These are phyloP conservation scores for Thalassiosira allenii DNA, from an alignment of 352 stramenopile genomes.

Conservation along the genomic window DNA sequence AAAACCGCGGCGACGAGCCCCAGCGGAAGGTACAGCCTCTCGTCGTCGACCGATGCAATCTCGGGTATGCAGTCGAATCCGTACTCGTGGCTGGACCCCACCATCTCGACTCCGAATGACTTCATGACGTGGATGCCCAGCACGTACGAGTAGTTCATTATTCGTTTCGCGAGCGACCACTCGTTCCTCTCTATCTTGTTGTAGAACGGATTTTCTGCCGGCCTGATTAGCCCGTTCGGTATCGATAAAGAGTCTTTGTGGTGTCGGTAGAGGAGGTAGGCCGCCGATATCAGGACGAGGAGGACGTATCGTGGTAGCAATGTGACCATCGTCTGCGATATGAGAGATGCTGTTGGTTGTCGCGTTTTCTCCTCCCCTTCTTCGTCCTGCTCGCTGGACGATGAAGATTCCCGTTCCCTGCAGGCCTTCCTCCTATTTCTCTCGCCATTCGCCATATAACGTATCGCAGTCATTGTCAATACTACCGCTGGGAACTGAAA, in stretches of 20 bases:
- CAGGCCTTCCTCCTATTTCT: no score
- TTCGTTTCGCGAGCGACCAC: constrained; percentile 33
- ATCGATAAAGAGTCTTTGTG: constrained; percentile 71
- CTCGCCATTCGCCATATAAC: constrained; percentile 47
- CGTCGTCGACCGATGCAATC: constrained; percentile 60
- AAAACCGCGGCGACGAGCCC: constrained; percentile 35
- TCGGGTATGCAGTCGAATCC: constrained; percentile 78
- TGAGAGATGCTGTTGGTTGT: constrained; percentile 7
- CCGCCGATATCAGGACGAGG: constrained; percentile 28
- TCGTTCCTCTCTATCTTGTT: constrained; percentile 51
- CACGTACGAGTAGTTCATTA: constrained; percentile 78
- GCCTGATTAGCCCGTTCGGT: constrained; percentile 77
- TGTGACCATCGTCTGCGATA: constrained; percentile 26
- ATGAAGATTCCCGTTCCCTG: neutral
- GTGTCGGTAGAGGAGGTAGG: constrained; percentile 63
- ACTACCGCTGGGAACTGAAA: constrained; percentile 75
- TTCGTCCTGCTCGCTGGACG: neutral
- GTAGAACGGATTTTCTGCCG: constrained; percentile 84
- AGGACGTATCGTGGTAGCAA: constrained; percentile 51
- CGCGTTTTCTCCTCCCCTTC: neutral
- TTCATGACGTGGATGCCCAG: constrained; percentile 76
- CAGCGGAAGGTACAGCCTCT: constrained; percentile 57
- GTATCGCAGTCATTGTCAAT: constrained; percentile 70
- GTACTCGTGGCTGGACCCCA: constrained; percentile 85
- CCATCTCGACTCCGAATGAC: constrained; percentile 66